Percentiles rank a stretch among this genome's conserved stretches.
phyloP scores from a whole-genome alignment of 1,284 basidiomycete species.

The Tausonia pullulans region DNA sequence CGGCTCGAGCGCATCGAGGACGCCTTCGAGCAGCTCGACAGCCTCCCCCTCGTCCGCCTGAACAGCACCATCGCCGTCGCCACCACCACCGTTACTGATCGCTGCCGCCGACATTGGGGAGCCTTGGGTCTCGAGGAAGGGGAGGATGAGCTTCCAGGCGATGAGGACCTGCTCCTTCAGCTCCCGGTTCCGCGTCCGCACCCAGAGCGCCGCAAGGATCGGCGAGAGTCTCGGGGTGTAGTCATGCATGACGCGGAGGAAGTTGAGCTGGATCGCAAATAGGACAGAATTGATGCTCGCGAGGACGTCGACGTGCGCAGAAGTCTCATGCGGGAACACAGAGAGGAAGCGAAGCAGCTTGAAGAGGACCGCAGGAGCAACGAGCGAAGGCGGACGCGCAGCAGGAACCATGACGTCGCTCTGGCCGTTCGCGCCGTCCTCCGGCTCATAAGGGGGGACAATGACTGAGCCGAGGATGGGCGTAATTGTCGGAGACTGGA shows the following conservation, averaged over 20 bases:
- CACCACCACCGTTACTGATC: not conserved
- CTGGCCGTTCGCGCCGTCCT: not conserved
- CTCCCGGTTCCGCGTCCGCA: conserved; percentile 52
- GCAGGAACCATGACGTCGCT: conserved; percentile 2
- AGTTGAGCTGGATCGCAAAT: conserved; percentile 60
- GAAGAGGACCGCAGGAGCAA: conserved; percentile 47
- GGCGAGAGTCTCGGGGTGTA: conserved; percentile 56
- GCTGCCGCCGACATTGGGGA: conserved; percentile 1
- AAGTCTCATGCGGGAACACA: conserved; percentile 50
- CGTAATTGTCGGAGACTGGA: conserved; percentile 48
- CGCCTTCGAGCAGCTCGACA: conserved; percentile 18
- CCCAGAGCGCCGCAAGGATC: conserved; percentile 57
- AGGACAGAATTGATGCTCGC: conserved; percentile 56
- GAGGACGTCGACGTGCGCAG: conserved; percentile 62
- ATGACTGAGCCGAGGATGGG: conserved; percentile 33
- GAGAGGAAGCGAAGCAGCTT: conserved; percentile 57
- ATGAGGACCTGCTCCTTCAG: conserved; percentile 47
- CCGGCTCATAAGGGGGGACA: conserved; percentile 13
- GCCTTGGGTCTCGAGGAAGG: conserved; percentile 44
- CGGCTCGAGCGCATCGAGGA: conserved; percentile 45
- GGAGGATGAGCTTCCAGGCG: conserved; percentile 56
- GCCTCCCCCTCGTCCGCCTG: not conserved
- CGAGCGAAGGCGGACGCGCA: conserved; percentile 20
- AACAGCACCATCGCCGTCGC: too few relatives aligned
- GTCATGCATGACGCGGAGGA: conserved; percentile 43